Percentiles rank a stretch among this genome's conserved stretches.
Conservation (phyloP, 2,329 filamentous ascomycete species). For the Immersiporthe knoxdaviesiana region DNA sequence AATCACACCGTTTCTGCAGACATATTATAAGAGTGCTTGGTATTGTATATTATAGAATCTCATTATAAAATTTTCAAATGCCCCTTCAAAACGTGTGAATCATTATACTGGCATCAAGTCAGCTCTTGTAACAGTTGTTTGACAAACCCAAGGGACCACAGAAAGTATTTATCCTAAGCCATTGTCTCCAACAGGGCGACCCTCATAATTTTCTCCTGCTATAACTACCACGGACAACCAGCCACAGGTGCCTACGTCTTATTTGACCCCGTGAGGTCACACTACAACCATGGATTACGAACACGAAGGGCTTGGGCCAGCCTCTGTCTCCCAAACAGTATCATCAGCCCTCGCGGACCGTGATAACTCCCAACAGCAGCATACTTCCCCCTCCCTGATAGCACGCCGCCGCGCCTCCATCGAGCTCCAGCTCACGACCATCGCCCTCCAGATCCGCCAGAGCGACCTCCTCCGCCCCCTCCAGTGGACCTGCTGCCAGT, state of each 20-base stretch:
- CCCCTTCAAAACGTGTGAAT: too few species aligned
- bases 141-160: too few species aligned
- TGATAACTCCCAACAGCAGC: not conserved
- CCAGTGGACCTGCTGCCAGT: constrained; percentile 13
- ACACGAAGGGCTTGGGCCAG: not conserved
- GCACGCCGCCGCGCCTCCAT: not conserved
- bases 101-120: too few species aligned
- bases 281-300: not conserved
- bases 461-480: not conserved
- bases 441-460: not conserved
- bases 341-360: not conserved
- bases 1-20: not conserved
- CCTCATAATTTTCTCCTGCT: not conserved
- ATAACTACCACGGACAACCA: not conserved
- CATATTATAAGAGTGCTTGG: not conserved
- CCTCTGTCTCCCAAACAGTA: not conserved
- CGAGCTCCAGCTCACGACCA: constrained; percentile 8
- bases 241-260: too few species aligned
- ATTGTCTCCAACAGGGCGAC: not conserved
- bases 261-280: too few species aligned
- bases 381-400: not conserved
- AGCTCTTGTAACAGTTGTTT: too few species aligned
- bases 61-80: too few species aligned
- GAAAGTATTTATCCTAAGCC: not conserved
- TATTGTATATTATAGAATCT: not conserved